Conservation (phyloP, 2,329 filamentous ascomycete genomes). For the Aureobasidium sp. region DNA sequence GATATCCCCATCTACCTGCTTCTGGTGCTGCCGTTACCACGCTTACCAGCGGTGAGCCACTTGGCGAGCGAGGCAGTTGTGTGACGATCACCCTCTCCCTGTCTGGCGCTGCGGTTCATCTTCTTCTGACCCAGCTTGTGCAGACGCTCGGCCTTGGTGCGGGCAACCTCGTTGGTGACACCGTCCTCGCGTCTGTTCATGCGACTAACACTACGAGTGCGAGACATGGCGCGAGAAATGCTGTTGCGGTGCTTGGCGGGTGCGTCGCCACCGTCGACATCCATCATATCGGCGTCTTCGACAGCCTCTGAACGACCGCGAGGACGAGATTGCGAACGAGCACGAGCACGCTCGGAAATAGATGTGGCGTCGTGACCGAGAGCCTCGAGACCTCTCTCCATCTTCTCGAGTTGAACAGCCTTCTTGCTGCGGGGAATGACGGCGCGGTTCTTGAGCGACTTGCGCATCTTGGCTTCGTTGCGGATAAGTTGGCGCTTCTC, state of each 20-base stretch:
- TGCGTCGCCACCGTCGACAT: slow-evolving; percentile 37
- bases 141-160: slow-evolving; percentile 75
- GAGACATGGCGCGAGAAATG: slow-evolving; percentile 58
- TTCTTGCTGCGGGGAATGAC: slow-evolving; percentile 77
- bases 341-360: slow-evolving; percentile 59
- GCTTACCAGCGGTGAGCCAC: slow-evolving; percentile 90
- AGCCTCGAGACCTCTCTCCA: slow-evolving; percentile 76
- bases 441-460: slow-evolving; percentile 93
- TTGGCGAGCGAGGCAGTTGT: slow-evolving; percentile 72
- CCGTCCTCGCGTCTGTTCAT: slow-evolving; percentile 68
- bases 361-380: slow-evolving; percentile 78
- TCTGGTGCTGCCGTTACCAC: slow-evolving; percentile 82
- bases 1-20: slow-evolving; percentile 30
- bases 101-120: slow-evolving; percentile 96
- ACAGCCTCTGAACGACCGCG: slow-evolving; percentile 45
- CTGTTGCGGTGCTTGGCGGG: slow-evolving; percentile 22
- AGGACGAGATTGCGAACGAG: slow-evolving; percentile 57
- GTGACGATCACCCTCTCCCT: slow-evolving; percentile 95
- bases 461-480: slow-evolving; percentile 92
- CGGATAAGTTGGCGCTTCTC: slow-evolving; percentile 89
- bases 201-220: slow-evolving; percentile 53
- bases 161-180: slow-evolving; percentile 57
- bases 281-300: slow-evolving; percentile 65
- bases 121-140: slow-evolving; percentile 90
- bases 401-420: slow-evolving; percentile 75